These are phyloP conservation scores for Draba incana DNA, from an alignment of 345 rosid genomes.

Conservation along the genomic window DNA sequence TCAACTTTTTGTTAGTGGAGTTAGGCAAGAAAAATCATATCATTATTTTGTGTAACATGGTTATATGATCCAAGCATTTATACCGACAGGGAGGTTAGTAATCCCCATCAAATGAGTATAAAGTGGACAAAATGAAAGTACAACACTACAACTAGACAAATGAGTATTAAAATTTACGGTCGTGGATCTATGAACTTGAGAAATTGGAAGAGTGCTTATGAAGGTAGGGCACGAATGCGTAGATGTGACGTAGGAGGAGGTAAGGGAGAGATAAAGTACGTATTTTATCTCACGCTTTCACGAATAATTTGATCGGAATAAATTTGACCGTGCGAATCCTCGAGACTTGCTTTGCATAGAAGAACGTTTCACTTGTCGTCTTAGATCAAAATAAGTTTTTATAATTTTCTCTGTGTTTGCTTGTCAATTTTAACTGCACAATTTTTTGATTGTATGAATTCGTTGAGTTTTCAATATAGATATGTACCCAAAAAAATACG, in stretches of 20 bases:
- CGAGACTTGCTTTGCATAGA: conserved; percentile 23
- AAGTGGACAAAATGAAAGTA: background rate
- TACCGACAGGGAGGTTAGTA: conserved; percentile 13
- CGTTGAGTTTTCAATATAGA: no score
- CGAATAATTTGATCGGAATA: conserved; percentile 40
- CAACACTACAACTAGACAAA: background rate
- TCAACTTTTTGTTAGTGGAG: conserved; percentile 25
- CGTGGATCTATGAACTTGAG: conserved; percentile 14
- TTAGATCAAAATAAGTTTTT: background rate
- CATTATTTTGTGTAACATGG: conserved; percentile 24
- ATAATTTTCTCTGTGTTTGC: background rate
- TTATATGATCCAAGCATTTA: conserved; percentile 15
- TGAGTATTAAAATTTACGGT: conserved; percentile 10
- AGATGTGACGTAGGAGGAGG: conserved; percentile 35
- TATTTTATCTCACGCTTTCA: conserved; percentile 32
- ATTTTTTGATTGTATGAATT: no score
- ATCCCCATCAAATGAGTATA: conserved; percentile 16
- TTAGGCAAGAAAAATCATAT: conserved; percentile 28
- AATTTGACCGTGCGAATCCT: conserved; percentile 42
- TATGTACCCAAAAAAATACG: no score
- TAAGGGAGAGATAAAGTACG: conserved; percentile 18
- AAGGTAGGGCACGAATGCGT: conserved; percentile 36
- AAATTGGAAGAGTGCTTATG: background rate
- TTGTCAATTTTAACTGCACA: background rate
- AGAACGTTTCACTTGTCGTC: background rate